Evolutionary conservation across 2,329 filamentous ascomycete species (phyloP).

Genomic region (Alternaria ventricosa): DNA sequence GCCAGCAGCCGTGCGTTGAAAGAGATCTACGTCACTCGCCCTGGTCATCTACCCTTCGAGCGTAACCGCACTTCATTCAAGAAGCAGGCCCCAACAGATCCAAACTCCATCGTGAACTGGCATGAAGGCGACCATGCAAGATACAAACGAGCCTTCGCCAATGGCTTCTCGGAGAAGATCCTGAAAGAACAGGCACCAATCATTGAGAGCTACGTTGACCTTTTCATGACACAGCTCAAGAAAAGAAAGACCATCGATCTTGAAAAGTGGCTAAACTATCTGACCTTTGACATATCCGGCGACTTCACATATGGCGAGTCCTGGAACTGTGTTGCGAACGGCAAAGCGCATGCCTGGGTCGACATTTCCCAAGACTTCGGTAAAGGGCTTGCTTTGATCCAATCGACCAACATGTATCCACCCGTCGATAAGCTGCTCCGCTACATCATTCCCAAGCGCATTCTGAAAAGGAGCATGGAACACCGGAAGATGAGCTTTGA

Average conservation of each 20-base stretch:
- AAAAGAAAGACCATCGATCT: constrained; percentile 24
- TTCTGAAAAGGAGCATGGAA: constrained; percentile 28
- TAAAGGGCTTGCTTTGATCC: constrained; percentile 39
- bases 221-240: constrained; percentile 30
- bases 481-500: constrained; percentile 33
- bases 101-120: constrained; percentile 32
- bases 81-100: constrained; percentile 32
- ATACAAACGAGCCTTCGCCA: constrained; percentile 33
- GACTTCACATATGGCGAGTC: constrained; percentile 61
- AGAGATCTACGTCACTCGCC: constrained; percentile 37
- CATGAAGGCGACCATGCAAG: constrained; percentile 32
- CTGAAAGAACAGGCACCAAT: constrained; percentile 32
- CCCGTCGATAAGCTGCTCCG: constrained; percentile 31
- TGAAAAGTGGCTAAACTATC: constrained; percentile 20
- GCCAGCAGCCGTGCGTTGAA: constrained; percentile 33
- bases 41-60: constrained; percentile 30
- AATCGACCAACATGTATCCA: constrained; percentile 32
- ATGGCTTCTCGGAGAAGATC: constrained; percentile 37
- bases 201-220: constrained; percentile 32
- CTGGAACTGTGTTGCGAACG: constrained; percentile 48
- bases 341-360: constrained; percentile 50
- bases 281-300: constrained; percentile 43
- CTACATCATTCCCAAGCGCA: constrained; percentile 31
- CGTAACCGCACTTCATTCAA: constrained; percentile 35
- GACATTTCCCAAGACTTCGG: constrained; percentile 34